Percentiles rank a stretch among this genome's conserved stretches.
phyloP scores from a whole-genome alignment of 768 basidiomycete species.

The Agrocybe praecox region DNA sequence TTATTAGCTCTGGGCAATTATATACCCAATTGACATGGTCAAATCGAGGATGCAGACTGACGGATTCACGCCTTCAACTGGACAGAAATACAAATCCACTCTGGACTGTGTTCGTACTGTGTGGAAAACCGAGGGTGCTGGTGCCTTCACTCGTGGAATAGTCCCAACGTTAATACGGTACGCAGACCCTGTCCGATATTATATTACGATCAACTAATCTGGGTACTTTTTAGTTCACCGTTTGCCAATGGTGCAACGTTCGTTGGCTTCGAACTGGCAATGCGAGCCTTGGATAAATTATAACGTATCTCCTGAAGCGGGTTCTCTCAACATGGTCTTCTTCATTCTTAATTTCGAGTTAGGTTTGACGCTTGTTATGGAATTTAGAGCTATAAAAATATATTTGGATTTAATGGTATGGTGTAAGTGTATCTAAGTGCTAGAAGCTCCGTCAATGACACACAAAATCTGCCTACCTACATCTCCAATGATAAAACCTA shows the following conservation, averaged over 20 bases:
- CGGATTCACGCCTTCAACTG: conserved; percentile 72
- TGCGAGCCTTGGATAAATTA: conserved; percentile 58
- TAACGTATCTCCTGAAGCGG: conserved; percentile 8
- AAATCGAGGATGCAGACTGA: conserved; percentile 98
- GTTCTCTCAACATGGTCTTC: background rate
- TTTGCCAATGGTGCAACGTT: conserved; percentile 98
- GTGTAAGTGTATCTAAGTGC: too few relatives aligned
- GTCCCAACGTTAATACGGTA: conserved; percentile 90
- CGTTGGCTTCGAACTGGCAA: conserved; percentile 93
- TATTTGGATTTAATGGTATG: too few relatives aligned
- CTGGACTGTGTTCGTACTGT: conserved; percentile 83
- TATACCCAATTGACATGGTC: conserved; percentile 96
- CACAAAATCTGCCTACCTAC: too few relatives aligned
- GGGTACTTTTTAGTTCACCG: conserved; percentile 64
- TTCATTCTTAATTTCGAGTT: background rate
- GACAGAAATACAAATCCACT: conserved; percentile 82
- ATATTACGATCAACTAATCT: background rate
- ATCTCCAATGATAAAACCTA: too few relatives aligned
- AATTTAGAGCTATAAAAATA: too few relatives aligned
- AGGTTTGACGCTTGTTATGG: too few relatives aligned
- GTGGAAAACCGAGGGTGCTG: conserved; percentile 80
- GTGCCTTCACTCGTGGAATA: conserved; percentile 91
- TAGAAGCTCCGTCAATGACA: too few relatives aligned
- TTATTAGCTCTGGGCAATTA: conserved; percentile 80
- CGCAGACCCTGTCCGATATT: conserved; percentile 14